A percentile compares a stretch with the other conserved stretches of the same genome.
Evolutionary conservation across 306 rosid genomes (phyloP).

Genomic region (Delonix regia): DNA sequence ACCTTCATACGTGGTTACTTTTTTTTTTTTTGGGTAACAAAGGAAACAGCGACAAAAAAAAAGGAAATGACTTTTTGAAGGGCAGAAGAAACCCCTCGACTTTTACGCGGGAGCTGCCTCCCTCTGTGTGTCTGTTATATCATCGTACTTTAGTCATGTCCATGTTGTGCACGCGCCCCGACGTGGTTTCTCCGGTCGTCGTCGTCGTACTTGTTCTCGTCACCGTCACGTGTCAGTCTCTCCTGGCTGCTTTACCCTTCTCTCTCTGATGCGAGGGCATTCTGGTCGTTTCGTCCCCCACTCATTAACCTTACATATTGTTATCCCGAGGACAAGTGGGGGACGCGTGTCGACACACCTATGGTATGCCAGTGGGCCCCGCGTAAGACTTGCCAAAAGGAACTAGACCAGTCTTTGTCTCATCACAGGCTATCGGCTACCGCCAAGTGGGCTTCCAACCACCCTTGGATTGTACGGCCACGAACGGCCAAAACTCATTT

Average conservation of each 20-base stretch:
- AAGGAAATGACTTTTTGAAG: constrained; percentile 9
- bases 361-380: constrained; percentile 37
- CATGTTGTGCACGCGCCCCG: constrained; percentile 59
- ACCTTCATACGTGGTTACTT: no score
- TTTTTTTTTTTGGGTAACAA: no score
- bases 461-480: constrained; percentile 49
- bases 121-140: constrained; percentile 24
- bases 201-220: neutral
- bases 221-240: neutral
- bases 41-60: no score
- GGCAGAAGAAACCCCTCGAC: constrained; percentile 45
- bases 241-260: neutral
- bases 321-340: neutral
- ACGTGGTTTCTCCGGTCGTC: neutral
- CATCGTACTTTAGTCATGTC: constrained; percentile 86
- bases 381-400: constrained; percentile 70
- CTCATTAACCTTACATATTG: neutral
- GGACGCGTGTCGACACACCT: constrained; percentile 36
- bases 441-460: constrained; percentile 27
- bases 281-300: neutral
- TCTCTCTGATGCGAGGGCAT: neutral
- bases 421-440: constrained; percentile 51
- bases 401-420: constrained; percentile 88
- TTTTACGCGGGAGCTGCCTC: constrained; percentile 50
- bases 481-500: constrained; percentile 36